Conservation (phyloP, 192 early-diverging fungal species). For the Ambispora gerdemannii region DNA sequence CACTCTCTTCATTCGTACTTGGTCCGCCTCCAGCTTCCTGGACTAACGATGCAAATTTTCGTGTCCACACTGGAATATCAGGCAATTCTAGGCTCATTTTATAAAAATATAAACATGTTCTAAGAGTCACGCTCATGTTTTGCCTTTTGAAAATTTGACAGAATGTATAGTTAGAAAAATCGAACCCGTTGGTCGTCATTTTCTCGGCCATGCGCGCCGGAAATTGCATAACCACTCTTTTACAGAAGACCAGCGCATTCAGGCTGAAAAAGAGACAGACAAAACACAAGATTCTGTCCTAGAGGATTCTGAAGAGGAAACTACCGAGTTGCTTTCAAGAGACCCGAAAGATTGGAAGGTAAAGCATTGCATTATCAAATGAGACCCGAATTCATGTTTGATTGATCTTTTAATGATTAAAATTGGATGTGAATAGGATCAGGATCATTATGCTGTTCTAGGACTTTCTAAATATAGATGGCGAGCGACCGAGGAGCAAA, state of each 20-base stretch:
- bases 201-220: slow-evolving; percentile 59
- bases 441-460: slow-evolving; percentile 96
- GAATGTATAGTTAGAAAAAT: slow-evolving; percentile 29
- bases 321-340: slow-evolving; percentile 64
- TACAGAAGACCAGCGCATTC: slow-evolving; percentile 56
- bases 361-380: slow-evolving; percentile 11
- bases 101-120: neutral
- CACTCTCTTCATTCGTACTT: neutral
- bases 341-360: slow-evolving; percentile 96
- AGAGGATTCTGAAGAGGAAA: slow-evolving; percentile 61
- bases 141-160: neutral
- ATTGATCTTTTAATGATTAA: neutral
- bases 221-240: slow-evolving; percentile 59
- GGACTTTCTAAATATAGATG: slow-evolving; percentile 88
- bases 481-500: slow-evolving; percentile 88
- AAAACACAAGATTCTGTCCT: slow-evolving; percentile 35
- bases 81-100: slow-evolving; percentile 1
- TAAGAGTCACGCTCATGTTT: neutral
- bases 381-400: neutral
- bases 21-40: slow-evolving; percentile 11
- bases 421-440: slow-evolving; percentile 44
- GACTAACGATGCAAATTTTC: neutral
- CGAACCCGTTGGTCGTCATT: slow-evolving; percentile 57
- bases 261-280: slow-evolving; percentile 44
- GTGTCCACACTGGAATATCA: slow-evolving; percentile 14